Conservation (phyloP, 768 basidiomycete species). For the Mycena chlorophos region DNA sequence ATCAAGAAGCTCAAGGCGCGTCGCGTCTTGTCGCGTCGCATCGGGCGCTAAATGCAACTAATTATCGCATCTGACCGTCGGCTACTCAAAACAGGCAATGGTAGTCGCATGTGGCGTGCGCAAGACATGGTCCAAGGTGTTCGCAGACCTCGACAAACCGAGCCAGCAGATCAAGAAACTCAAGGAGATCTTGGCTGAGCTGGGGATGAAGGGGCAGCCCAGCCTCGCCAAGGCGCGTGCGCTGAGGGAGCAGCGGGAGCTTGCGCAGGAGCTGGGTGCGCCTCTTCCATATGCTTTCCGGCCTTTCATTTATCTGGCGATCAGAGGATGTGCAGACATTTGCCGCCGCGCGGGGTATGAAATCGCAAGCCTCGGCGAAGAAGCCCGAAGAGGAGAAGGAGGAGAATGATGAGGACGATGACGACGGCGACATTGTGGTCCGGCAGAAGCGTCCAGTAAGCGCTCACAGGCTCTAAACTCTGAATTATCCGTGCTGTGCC, state of each 20-base stretch:
- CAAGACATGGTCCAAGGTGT: conserved; percentile 75
- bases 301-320: neutral
- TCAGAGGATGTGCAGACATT: conserved; percentile 78
- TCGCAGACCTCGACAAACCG: conserved; percentile 56
- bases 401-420: conserved; percentile 28
- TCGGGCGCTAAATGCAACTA: neutral
- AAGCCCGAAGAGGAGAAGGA: conserved; percentile 19
- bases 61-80: too few species aligned
- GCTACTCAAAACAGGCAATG: conserved; percentile 58
- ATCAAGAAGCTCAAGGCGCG: conserved; percentile 74
- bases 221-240: conserved; percentile 80
- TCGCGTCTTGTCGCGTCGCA: neutral
- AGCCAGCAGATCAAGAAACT: conserved; percentile 66
- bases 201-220: conserved; percentile 80
- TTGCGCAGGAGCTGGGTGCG: conserved; percentile 77
- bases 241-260: conserved; percentile 71
- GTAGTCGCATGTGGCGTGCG: conserved; percentile 76
- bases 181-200: conserved; percentile 60
- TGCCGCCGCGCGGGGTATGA: conserved; percentile 46
- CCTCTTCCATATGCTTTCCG: conserved; percentile 12
- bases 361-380: conserved; percentile 26
- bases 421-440: conserved; percentile 32
- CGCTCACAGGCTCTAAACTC: neutral
- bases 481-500: too few species aligned
- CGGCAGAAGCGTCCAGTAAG: conserved; percentile 47